These are phyloP conservation scores for Fomes fomentarius DNA, from an alignment of 1,284 basidiomycete species.

Conservation along the genomic window DNA sequence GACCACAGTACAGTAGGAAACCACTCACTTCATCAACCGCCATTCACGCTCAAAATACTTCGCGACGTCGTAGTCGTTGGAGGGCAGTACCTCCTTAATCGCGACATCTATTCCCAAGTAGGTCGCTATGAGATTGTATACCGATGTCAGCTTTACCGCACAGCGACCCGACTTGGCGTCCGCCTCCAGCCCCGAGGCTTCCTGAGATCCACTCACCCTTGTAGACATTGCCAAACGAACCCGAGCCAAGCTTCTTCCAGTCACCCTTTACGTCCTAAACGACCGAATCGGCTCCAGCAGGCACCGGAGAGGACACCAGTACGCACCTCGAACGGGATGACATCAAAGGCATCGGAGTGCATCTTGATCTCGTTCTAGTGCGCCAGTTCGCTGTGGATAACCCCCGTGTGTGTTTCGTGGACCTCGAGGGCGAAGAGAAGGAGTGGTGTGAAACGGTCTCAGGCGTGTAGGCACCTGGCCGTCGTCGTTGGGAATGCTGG, in stretches of 20 bases:
- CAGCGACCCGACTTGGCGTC: conserved; percentile 12
- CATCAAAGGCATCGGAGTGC: conserved; percentile 74
- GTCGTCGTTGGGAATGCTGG: conserved; percentile 13
- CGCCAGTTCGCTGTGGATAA: not conserved
- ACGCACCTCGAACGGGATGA: conserved; percentile 78
- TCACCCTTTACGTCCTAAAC: conserved; percentile 83
- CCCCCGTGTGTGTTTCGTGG: not conserved
- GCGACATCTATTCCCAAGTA: conserved; percentile 97
- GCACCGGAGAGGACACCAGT: not conserved
- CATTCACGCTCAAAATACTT: conserved; percentile 99
- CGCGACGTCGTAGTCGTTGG: conserved; percentile 87
- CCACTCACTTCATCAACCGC: conserved; percentile 83
- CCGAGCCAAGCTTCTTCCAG: conserved; percentile 88
- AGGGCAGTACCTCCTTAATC: conserved; percentile 93
- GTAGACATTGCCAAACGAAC: conserved; percentile 93
- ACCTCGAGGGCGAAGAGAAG: not conserved
- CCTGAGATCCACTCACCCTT: conserved; percentile 56
- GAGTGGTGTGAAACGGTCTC: not conserved
- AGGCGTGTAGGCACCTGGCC: conserved; percentile 18
- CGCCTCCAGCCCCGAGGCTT: not conserved
- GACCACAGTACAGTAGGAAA: not conserved
- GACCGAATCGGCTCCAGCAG: conserved; percentile 15
- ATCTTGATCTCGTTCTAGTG: conserved; percentile 22
- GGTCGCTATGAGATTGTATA: conserved; percentile 51
- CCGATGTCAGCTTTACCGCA: conserved; percentile 4